Base-by-base conservation (phyloP, 1,284 basidiomycete genomes). In the Sporisorium iseilematis-ciliati region DNA sequence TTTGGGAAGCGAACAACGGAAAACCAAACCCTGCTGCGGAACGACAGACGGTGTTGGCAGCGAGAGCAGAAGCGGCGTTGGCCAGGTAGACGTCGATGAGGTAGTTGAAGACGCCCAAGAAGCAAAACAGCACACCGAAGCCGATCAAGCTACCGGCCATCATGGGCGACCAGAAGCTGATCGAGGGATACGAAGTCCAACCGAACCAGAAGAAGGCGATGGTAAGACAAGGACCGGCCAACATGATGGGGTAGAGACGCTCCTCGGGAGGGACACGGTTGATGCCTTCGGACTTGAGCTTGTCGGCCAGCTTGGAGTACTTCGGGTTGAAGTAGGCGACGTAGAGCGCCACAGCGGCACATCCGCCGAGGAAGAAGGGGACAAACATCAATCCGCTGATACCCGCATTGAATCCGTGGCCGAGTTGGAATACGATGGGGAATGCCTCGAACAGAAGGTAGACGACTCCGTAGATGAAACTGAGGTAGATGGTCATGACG, bases 401-500 rank as follows among this genome's bases (percentile, higher is more conserved):
- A 4, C 84, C 83, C 0, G 77, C 56, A n/a, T 75, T 75, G 46
- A 86, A 79, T 16, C 75, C 68, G 49, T 86, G 85, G 0, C 79
- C 65, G 6, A 75, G 56, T 7, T 48, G 12, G 53, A 85, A 86
- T 43, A 86, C 84, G 57, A 85, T 68, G 1, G 86, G 86, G 60
- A 76, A 86, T 0, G 83, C 80, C 57, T 80, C 81, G 58, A 85
- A 85, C 8, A 81, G 67, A 1, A 84, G 63, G 40, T 84, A 84
- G 31, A 75, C 57, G 14, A 61, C 40, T 25, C 86, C 92, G 65
- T 82, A 93, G 6, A 92, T 87, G 83, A 95, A 95, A 0, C 92
- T 92, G 5, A 92, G 88, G 86, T 92, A 93, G 8, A 90, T 43
- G 0, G 92, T 93, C 45, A 92, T 86, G 11, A 90, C 89, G 10